Conservation (phyloP, 148 eudicot genomes). For the Beta vulgaris region DNA sequence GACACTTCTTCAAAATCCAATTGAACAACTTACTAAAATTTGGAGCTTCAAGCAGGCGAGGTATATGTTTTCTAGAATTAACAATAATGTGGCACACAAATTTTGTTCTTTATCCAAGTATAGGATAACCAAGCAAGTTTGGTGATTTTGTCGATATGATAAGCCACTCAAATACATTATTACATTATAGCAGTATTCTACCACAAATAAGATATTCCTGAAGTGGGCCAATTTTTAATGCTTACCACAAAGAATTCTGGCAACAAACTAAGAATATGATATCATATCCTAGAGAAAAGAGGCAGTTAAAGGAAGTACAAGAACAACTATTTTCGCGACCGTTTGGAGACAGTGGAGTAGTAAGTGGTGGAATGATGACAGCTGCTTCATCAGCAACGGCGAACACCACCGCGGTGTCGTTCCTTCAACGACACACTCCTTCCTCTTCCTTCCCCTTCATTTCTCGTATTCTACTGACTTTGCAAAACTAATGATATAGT, state of each 20-base stretch:
- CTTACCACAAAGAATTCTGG: constrained; percentile 8
- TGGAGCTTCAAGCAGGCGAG: no score
- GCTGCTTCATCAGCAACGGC: constrained; percentile 7
- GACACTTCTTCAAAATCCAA: no score
- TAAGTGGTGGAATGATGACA: not conserved
- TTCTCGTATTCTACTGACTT: no score
- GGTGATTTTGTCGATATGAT: no score
- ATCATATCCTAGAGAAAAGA: not conserved
- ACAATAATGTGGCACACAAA: no score
- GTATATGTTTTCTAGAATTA: no score
- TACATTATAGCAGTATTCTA: not conserved
- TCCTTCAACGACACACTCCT: not conserved
- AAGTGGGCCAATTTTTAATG: constrained; percentile 21
- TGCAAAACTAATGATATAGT: no score
- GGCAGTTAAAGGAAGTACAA: no score
- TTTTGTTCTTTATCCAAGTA: no score
- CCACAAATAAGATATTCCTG: not conserved
- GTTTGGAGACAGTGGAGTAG: not conserved
- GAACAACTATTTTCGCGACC: no score
- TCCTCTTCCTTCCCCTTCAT: not conserved
- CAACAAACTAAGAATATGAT: not conserved
- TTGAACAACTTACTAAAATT: no score
- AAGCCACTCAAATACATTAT: not conserved
- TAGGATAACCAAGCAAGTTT: no score
- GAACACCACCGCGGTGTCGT: not conserved